Evolutionary conservation across 2,329 filamentous ascomycete genomes (phyloP).

Genomic region (Ceratocystis harringtonii): DNA sequence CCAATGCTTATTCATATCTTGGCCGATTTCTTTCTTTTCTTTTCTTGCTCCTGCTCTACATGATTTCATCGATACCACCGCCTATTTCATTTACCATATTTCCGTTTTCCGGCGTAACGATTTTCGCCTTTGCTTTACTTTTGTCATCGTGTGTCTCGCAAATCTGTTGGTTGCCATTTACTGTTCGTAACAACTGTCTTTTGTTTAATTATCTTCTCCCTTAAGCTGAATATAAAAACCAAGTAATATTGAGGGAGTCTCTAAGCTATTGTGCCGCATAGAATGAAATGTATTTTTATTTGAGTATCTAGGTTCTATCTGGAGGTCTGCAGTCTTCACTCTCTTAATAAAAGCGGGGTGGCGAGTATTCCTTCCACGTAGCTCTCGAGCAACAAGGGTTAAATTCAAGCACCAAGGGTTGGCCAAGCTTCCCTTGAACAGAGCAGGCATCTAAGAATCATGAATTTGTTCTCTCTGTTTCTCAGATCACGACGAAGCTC

Average conservation of each 20-base stretch:
- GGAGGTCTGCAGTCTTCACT: background rate
- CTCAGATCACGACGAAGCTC: background rate
- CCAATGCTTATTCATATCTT: background rate
- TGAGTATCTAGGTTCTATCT: too few relatives aligned
- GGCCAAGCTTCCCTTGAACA: background rate
- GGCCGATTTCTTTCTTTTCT: background rate
- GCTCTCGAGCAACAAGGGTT: background rate
- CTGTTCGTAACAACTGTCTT: background rate
- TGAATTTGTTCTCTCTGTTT: background rate
- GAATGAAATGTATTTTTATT: too few relatives aligned
- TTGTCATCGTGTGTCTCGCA: background rate
- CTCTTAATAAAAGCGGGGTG: background rate
- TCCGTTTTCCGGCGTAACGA: background rate
- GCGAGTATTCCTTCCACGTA: background rate
- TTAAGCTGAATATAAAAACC: background rate
- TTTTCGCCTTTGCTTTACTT: background rate
- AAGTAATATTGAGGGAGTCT: background rate
- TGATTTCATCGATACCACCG: conserved; percentile 11
- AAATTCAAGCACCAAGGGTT: background rate
- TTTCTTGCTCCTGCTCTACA: background rate
- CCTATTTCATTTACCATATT: conserved; percentile 2
- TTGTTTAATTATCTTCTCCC: background rate
- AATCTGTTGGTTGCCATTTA: conserved; percentile 1
- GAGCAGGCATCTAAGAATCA: background rate
- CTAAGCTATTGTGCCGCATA: too few relatives aligned